Percentiles rank a stretch among this genome's conserved stretches.
Evolutionary conservation across 1,139 yeast genomes (phyloP).

Genomic region (Blastobotrys aristatus): DNA sequence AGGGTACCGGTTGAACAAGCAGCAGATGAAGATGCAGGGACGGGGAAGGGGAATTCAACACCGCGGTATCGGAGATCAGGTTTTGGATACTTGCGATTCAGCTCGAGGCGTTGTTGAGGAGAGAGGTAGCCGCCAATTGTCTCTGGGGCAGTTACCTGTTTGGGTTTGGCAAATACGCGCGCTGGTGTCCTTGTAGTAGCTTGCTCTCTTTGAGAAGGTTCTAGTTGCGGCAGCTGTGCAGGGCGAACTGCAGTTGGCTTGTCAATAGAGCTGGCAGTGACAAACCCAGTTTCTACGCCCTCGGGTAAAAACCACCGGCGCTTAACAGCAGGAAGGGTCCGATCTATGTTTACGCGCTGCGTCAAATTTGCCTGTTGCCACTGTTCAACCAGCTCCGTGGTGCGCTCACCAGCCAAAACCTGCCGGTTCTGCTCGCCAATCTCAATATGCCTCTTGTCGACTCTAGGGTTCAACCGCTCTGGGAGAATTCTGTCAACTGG

Average conservation of each 20-base stretch:
- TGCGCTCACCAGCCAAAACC: constrained; percentile 50
- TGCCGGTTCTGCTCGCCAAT: constrained; percentile 66
- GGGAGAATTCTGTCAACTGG: constrained; percentile 67
- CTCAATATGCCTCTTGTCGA: constrained; percentile 53
- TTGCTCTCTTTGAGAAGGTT: no score
- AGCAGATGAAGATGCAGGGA: background rate
- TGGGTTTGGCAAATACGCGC: no score
- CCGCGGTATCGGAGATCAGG: background rate
- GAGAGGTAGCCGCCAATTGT: background rate
- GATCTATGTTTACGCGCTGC: constrained; percentile 5
- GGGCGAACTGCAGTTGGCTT: no score
- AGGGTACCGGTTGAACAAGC: background rate
- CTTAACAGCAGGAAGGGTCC: constrained; percentile 15
- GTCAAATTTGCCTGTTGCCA: background rate
- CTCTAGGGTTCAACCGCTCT: constrained; percentile 44
- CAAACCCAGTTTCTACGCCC: constrained; percentile 66
- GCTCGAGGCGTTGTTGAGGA: background rate
- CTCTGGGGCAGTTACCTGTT: background rate
- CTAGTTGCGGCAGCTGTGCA: no score
- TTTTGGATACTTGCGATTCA: background rate
- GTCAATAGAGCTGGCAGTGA: constrained; percentile 41
- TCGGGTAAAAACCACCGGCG: constrained; percentile 74
- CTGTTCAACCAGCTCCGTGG: constrained; percentile 8
- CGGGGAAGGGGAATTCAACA: background rate
- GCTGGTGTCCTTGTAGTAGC: no score